These are phyloP conservation scores for Psilocybe tampanensis DNA, from an alignment of 768 basidiomycete genomes.

Conservation along the genomic window DNA sequence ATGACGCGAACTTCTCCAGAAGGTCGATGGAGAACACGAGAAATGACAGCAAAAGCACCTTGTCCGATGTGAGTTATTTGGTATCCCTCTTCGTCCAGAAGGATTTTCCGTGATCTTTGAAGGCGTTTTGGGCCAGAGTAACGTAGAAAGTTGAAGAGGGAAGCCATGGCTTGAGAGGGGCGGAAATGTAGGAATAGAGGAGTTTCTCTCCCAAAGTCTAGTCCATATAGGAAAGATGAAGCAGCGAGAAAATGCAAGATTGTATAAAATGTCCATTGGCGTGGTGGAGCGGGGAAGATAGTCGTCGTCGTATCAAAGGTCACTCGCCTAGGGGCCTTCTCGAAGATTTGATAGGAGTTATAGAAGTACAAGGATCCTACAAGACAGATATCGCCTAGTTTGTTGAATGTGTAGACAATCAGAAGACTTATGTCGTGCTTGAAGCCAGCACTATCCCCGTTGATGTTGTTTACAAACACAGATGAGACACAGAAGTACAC, in stretches of 20 bases:
- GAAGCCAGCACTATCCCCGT: background rate
- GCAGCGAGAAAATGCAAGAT: conserved; percentile 3
- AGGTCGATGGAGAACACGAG: conserved; percentile 24
- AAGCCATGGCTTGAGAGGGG: background rate
- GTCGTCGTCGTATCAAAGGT: background rate
- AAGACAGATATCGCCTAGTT: conserved; percentile 3
- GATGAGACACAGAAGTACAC: conserved; percentile 2
- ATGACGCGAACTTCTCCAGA: conserved; percentile 25
- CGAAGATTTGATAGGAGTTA: background rate
- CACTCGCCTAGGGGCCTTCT: background rate
- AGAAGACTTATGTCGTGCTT: background rate
- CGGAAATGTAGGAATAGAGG: conserved; percentile 4
- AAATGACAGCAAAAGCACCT: conserved; percentile 28
- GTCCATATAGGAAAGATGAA: background rate
- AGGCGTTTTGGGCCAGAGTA: conserved; percentile 19
- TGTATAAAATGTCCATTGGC: background rate
- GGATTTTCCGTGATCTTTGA: conserved; percentile 16
- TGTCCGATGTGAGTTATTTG: conserved; percentile 26
- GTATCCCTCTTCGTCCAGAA: conserved; percentile 24
- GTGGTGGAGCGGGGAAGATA: conserved; percentile 1
- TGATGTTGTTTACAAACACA: background rate
- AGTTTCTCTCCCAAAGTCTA: background rate
- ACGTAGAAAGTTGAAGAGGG: conserved; percentile 21
- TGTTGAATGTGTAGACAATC: conserved; percentile 5
- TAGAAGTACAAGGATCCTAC: conserved; percentile 5